Evolutionary conservation across 352 stramenopile genomes (phyloP), one percentile per base, ranked within the genome.

Genomic region (Phytophthora tentaculata): DNA sequence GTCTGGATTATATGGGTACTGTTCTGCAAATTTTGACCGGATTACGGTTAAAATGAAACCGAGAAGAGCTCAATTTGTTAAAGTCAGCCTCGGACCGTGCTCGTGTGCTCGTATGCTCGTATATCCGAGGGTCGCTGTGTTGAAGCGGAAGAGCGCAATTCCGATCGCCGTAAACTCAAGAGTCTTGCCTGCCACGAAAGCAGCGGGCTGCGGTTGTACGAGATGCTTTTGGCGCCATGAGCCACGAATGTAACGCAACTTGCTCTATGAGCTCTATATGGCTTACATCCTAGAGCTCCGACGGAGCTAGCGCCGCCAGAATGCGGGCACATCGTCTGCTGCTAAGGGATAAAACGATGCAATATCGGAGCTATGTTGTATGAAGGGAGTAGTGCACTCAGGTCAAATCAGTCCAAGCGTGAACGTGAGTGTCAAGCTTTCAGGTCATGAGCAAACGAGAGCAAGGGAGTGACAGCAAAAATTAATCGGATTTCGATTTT

Each of bases 401-500:
- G 28, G 28, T 32, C 28, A 8, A 5, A 32, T 8, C 28, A 32
- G 28, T 8, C 28, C 28, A 32, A n/a, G n/a, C n/a, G n/a, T n/a
- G n/a, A n/a, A n/a, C n/a, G n/a, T n/a, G n/a, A n/a, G n/a, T n/a
- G n/a, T n/a, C 28, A 32, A 32, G 9, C 28, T 32, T 32, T 32
- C 9, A 32, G 5, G 28, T 32, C 9, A 5, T 32, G n/a, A 32
- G 28, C 9, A 32, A 32, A 53, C 23, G 14, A 39, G 23, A 54
- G 6, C 9, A 55, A 19, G 1, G 24, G 28, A n/a, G 10, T 60
- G 24, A 54, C 49, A 54, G 22, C 49, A 59, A 67, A 48, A 48
- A 17, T 53, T 24, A 37, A 44, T 59, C 35, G 37, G 26, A 35
- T 59, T 50, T 60, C 26, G 20, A 23, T 24, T 53, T 47, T 52